Evolutionary conservation across 208 protist genomes (phyloP).

Genomic region (Acanthamoeba triangularis): DNA sequence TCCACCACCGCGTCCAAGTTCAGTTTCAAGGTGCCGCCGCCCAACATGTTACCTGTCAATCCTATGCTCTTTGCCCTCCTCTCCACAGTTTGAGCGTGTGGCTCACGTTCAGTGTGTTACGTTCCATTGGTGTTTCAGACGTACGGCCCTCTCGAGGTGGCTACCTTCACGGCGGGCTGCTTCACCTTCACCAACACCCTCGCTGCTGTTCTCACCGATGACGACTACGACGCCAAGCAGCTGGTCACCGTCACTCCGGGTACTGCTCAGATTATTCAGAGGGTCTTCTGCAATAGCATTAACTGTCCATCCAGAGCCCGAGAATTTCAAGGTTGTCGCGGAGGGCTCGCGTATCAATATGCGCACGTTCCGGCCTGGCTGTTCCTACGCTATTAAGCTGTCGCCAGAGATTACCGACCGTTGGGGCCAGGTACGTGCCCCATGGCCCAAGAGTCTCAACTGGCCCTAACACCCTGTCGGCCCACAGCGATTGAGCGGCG

Average conservation of each 20-base stretch:
- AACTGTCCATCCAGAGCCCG: not conserved
- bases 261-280: not conserved
- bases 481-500: not conserved
- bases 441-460: no score
- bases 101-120: not conserved
- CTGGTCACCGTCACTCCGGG: not conserved
- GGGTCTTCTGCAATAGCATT: not conserved
- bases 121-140: not conserved
- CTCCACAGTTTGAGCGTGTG: not conserved
- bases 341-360: not conserved
- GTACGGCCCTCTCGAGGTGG: constrained; percentile 26
- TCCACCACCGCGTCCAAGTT: not conserved
- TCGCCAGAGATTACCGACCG: constrained; percentile 38
- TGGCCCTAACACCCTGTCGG: not conserved
- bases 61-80: not conserved
- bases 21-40: not conserved
- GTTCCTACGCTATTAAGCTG: not conserved
- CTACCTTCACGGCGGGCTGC: no score
- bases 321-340: not conserved
- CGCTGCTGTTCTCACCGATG: not conserved
- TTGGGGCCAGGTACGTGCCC: not conserved
- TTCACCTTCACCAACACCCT: constrained; percentile 28
- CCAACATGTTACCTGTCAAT: not conserved
- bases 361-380: not conserved
- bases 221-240: not conserved